phyloP scores from a whole-genome alignment of 1,284 basidiomycete species.

The Fistulinella staudtii region DNA sequence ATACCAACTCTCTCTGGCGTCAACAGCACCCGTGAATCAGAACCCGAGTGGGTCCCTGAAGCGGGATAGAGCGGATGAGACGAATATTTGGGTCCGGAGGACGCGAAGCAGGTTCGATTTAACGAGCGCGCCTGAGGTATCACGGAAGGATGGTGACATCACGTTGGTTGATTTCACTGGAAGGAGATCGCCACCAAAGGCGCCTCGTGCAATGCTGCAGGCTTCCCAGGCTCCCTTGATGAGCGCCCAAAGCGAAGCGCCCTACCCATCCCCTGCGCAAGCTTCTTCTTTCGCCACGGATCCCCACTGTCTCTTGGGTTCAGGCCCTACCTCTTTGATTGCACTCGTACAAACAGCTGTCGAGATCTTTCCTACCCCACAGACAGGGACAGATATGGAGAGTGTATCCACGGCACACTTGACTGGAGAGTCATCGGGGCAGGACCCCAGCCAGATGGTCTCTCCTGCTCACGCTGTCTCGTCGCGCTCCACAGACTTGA shows the following conservation, averaged over 20 bases:
- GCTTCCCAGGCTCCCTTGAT: slow-evolving; percentile 1
- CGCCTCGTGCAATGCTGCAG: slow-evolving; percentile 25
- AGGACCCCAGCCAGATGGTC: background rate
- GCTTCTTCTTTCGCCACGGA: slow-evolving; percentile 7
- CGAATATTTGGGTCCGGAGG: slow-evolving; percentile 12
- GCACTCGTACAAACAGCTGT: slow-evolving; percentile 5
- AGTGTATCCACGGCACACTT: slow-evolving; percentile 1
- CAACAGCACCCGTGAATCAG: slow-evolving; percentile 7
- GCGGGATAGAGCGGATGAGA: slow-evolving; percentile 13
- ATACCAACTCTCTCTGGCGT: slow-evolving; percentile 14
- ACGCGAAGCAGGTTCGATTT: slow-evolving; percentile 17
- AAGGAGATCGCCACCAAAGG: slow-evolving; percentile 15
- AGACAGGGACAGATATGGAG: background rate
- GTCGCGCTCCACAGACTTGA: slow-evolving; percentile 6
- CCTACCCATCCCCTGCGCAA: background rate
- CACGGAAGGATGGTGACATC: slow-evolving; percentile 26
- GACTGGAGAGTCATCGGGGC: slow-evolving; percentile 1
- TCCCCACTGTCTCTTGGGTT: background rate
- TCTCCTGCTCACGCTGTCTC: background rate
- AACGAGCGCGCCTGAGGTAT: slow-evolving; percentile 10
- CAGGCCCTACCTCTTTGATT: background rate
- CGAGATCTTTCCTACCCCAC: slow-evolving; percentile 5
- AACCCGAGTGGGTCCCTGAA: slow-evolving; percentile 7
- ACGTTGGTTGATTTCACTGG: slow-evolving; percentile 20
- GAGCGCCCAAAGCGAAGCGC: slow-evolving; percentile 1